A percentile compares a stretch with the other conserved stretches of the same genome.
phyloP scores from a whole-genome alignment of 108 stramenopile species.

The Craspedostauros australis region DNA sequence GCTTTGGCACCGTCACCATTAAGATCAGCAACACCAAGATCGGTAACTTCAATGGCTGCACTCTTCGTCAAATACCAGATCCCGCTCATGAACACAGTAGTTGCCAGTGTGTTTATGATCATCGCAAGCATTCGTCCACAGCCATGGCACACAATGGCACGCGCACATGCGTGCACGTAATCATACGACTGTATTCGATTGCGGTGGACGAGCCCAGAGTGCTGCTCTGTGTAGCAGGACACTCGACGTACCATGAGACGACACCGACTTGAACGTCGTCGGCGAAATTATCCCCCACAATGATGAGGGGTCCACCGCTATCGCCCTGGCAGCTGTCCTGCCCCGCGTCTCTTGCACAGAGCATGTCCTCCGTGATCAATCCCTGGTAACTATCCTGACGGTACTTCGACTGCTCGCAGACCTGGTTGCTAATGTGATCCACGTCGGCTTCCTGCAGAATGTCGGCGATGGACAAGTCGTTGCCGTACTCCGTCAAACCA shows the following conservation, averaged over 20 bases:
- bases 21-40: too few relatives aligned
- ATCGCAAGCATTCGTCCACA: too few relatives aligned
- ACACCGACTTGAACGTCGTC: conserved; percentile 35
- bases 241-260: conserved; percentile 30
- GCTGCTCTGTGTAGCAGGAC: too few relatives aligned
- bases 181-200: too few relatives aligned
- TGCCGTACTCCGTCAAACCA: conserved; percentile 31
- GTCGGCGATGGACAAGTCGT: neutral
- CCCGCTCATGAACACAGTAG: too few relatives aligned
- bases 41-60: too few relatives aligned
- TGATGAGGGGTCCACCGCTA: conserved; percentile 33
- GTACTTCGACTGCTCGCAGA: conserved; percentile 19
- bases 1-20: too few relatives aligned
- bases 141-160: too few relatives aligned
- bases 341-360: conserved; percentile 40
- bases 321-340: conserved; percentile 52
- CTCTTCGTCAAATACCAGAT: too few relatives aligned
- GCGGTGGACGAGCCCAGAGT: too few relatives aligned
- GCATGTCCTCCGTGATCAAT: conserved; percentile 43
- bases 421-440: conserved; percentile 29
- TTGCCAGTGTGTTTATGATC: too few relatives aligned
- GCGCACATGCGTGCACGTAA: too few relatives aligned
- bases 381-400: conserved; percentile 25
- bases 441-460: conserved; percentile 30
- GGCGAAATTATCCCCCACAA: conserved; percentile 1